Evolutionary conservation across 1,284 basidiomycete species (phyloP).

Genomic region (Cryptococcus sp.): DNA sequence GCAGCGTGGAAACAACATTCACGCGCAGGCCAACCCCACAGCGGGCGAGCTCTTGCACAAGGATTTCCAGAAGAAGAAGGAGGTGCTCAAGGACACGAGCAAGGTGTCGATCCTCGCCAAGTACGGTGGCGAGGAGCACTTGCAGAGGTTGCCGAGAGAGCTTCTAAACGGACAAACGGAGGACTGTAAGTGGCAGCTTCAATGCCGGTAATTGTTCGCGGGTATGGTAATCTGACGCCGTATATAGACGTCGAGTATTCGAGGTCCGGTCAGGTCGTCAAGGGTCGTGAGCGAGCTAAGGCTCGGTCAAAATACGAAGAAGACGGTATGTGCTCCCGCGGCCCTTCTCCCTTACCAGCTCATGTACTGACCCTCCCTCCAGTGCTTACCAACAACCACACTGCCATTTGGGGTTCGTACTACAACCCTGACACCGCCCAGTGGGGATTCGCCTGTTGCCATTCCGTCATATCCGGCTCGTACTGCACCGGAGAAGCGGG

Average conservation of each 20-base stretch:
- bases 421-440: conserved; percentile 66
- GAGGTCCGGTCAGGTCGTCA: conserved; percentile 81
- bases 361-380: background rate
- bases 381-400: conserved; percentile 91
- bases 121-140: conserved; percentile 93
- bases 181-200: conserved; percentile 57
- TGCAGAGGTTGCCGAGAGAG: conserved; percentile 75
- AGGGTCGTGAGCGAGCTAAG: conserved; percentile 83
- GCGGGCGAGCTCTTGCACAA: conserved; percentile 88
- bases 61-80: conserved; percentile 89
- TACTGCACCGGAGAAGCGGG: conserved; percentile 91
- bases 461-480: conserved; percentile 76
- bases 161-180: conserved; percentile 91
- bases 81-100: conserved; percentile 78
- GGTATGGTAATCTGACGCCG: background rate
- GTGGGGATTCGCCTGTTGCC: conserved; percentile 97
- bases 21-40: conserved; percentile 94
- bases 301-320: conserved; percentile 88
- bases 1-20: conserved; percentile 87
- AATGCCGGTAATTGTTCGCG: background rate
- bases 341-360: background rate
- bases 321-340: conserved; percentile 64
- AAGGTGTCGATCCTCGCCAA: conserved; percentile 81
- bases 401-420: conserved; percentile 92
- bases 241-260: conserved; percentile 85